Conservation (phyloP, 2,329 filamentous ascomycete species). For the Aspergillus piperis region DNA sequence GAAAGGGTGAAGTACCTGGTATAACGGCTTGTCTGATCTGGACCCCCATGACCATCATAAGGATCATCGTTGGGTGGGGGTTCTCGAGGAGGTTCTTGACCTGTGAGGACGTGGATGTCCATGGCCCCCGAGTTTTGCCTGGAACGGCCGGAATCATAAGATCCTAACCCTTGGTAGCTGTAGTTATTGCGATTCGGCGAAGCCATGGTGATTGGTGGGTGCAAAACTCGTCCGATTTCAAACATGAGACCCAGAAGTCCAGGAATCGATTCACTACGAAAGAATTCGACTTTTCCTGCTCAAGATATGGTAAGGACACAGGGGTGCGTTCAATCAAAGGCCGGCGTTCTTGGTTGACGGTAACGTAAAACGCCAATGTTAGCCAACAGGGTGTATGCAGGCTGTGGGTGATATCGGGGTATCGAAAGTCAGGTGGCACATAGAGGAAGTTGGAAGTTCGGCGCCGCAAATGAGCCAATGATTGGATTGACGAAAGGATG, state of each 20-base stretch:
- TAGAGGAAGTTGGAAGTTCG: background rate
- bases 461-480: background rate
- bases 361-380: background rate
- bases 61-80: conserved; percentile 22
- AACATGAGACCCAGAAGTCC: conserved; percentile 19
- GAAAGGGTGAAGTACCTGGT: conserved; percentile 26
- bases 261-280: background rate
- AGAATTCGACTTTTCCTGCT: background rate
- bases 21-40: conserved; percentile 18
- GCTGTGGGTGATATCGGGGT: background rate
- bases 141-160: conserved; percentile 31
- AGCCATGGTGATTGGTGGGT: conserved; percentile 21
- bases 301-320: background rate
- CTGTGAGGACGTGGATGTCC: conserved; percentile 38
- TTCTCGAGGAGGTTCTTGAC: conserved; percentile 29
- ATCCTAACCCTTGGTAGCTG: conserved; percentile 27
- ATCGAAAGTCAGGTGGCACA: conserved; percentile 1
- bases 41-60: conserved; percentile 35
- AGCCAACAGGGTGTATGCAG: background rate
- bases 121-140: conserved; percentile 40
- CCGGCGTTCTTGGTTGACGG: background rate
- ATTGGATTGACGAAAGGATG: background rate
- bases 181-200: conserved; percentile 26
- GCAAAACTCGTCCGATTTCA: conserved; percentile 25
- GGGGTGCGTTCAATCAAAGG: background rate